phyloP scores from a whole-genome alignment of 176 grass and related monocot species.

The Chloris gayana region DNA sequence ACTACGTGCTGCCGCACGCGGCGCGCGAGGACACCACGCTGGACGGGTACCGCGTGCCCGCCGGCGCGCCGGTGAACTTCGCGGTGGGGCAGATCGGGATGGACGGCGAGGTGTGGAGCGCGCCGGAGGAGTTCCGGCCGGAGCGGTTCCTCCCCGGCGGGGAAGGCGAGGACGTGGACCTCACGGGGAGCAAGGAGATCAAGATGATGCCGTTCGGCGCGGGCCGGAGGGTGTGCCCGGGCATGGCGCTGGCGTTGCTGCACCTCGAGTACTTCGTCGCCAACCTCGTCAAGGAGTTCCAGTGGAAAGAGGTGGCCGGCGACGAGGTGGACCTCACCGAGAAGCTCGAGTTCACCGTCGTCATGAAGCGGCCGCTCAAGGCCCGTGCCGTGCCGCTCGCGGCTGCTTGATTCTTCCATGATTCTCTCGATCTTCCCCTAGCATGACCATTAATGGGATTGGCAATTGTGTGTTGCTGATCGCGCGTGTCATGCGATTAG shows the following conservation, averaged over 20 bases:
- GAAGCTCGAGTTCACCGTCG: conserved; percentile 60
- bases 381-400: conserved; percentile 41
- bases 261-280: conserved; percentile 71
- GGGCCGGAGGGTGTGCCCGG: conserved; percentile 49
- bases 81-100: conserved; percentile 50
- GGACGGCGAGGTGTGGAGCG: conserved; percentile 45
- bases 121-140: conserved; percentile 42
- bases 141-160: conserved; percentile 58
- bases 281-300: conserved; percentile 57
- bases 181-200: conserved; percentile 64
- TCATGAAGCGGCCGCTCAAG: conserved; percentile 61
- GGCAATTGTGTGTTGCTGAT: not conserved
- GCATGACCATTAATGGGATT: not conserved
- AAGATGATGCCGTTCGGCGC: conserved; percentile 75
- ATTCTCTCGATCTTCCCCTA: not conserved
- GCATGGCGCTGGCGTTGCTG: conserved; percentile 62
- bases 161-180: conserved; percentile 53
- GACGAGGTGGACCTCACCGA: conserved; percentile 65
- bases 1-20: conserved; percentile 59
- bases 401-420: not conserved
- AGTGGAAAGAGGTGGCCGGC: conserved; percentile 49
- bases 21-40: conserved; percentile 48
- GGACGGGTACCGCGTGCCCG: conserved; percentile 54
- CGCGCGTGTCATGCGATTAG: conserved; percentile 18
- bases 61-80: conserved; percentile 50